A percentile compares a stretch with the other conserved stretches of the same genome.
Conservation (phyloP, 2,329 filamentous ascomycete species). For the Neurospora sp. region DNA sequence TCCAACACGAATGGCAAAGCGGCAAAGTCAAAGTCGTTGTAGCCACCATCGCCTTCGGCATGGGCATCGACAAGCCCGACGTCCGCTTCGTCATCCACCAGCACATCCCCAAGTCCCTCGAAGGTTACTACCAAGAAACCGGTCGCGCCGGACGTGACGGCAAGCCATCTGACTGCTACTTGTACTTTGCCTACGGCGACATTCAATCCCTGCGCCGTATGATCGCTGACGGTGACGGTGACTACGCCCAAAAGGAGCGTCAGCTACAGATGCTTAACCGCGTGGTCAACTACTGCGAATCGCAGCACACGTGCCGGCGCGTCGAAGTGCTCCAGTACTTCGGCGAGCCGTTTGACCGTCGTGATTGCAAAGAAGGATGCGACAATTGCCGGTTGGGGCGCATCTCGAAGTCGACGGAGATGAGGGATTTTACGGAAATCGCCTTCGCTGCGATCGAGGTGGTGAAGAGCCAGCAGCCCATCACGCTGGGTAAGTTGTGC, state of each 20-base stretch:
- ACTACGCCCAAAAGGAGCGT: slow-evolving; percentile 67
- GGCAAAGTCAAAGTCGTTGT: slow-evolving; percentile 81
- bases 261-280: slow-evolving; percentile 77
- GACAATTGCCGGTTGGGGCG: slow-evolving; percentile 78
- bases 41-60: slow-evolving; percentile 95
- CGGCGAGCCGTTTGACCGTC: slow-evolving; percentile 66
- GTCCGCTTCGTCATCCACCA: slow-evolving; percentile 96
- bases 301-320: slow-evolving; percentile 75
- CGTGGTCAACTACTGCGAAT: slow-evolving; percentile 83
- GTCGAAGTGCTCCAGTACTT: slow-evolving; percentile 91
- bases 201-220: slow-evolving; percentile 63
- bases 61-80: slow-evolving; percentile 98
- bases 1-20: slow-evolving; percentile 76
- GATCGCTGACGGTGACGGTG: slow-evolving; percentile 74
- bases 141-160: slow-evolving; percentile 90
- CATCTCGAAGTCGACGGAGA: slow-evolving; percentile 45
- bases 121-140: slow-evolving; percentile 98
- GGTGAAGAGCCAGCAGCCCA: slow-evolving; percentile 45
- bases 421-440: slow-evolving; percentile 65
- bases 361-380: slow-evolving; percentile 64
- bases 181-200: slow-evolving; percentile 80
- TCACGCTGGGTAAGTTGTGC: slow-evolving; percentile 73
- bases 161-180: slow-evolving; percentile 74
- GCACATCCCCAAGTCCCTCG: slow-evolving; percentile 83
- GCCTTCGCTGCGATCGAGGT: slow-evolving; percentile 62